Evolutionary conservation across 805 yeast species (phyloP).

Genomic region (Scheffersomyces lignosus): DNA sequence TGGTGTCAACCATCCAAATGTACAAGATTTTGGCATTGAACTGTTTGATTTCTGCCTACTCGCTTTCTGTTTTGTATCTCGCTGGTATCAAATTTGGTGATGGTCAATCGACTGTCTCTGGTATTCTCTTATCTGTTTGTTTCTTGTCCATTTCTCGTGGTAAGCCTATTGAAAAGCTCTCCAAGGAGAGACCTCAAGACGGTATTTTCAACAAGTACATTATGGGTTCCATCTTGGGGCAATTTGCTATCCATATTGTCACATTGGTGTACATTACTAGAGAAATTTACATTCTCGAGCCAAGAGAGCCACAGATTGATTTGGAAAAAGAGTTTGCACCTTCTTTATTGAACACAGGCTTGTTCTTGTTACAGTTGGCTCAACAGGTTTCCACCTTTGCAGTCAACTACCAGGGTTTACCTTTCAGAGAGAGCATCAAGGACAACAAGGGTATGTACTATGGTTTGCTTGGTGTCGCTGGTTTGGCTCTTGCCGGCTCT

Average conservation of each 20-base stretch:
- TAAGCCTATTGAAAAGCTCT: constrained; percentile 81
- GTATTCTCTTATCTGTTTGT: constrained; percentile 87
- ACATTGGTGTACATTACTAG: constrained; percentile 80
- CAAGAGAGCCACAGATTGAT: constrained; percentile 88
- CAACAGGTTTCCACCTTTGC: constrained; percentile 98
- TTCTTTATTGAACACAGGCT: constrained; percentile 91
- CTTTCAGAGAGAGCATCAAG: constrained; percentile 86
- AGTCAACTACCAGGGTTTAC: constrained; percentile 95
- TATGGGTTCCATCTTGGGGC: constrained; percentile 97
- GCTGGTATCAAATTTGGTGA: constrained; percentile 99
- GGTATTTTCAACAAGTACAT: constrained; percentile 94
- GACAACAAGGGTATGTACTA: constrained; percentile 97
- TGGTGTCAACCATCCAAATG: constrained; percentile 98
- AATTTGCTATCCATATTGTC: constrained; percentile 87
- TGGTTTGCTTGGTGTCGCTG: constrained; percentile 89
- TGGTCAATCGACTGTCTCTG: constrained; percentile 97
- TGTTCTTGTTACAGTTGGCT: constrained; percentile 88
- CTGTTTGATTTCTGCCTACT: constrained; percentile 95
- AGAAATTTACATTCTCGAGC: constrained; percentile 85
- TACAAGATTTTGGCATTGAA: constrained; percentile 95
- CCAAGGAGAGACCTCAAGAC: constrained; percentile 94
- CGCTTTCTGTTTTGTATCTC: constrained; percentile 86
- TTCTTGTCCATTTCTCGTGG: constrained; percentile 95
- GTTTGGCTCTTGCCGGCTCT: constrained; percentile 83
- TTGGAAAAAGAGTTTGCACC: constrained; percentile 87